Conservation (phyloP, 768 basidiomycete species). For the Hypsizygus marmoreus region DNA sequence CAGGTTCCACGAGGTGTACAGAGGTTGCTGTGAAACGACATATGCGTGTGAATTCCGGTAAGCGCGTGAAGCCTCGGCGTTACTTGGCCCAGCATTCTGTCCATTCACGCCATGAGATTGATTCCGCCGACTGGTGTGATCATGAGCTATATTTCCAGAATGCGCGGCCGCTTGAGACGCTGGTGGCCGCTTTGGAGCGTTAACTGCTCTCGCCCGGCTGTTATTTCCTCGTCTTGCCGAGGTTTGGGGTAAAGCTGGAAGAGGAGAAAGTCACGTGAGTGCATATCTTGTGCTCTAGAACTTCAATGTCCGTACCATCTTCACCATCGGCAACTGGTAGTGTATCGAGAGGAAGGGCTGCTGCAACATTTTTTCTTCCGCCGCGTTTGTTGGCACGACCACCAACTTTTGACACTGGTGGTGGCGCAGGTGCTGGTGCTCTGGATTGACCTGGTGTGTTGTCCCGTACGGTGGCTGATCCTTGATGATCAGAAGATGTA, state of each 20-base stretch:
- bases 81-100: slow-evolving; percentile 36
- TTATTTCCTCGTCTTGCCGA: slow-evolving; percentile 36
- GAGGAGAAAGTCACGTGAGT: slow-evolving; percentile 18
- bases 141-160: slow-evolving; percentile 37
- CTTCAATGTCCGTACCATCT: slow-evolving; percentile 51
- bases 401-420: slow-evolving; percentile 33
- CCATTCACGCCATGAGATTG: slow-evolving; percentile 40
- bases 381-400: slow-evolving; percentile 45
- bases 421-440: slow-evolving; percentile 27
- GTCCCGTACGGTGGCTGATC: slow-evolving; percentile 38
- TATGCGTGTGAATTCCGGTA: slow-evolving; percentile 82
- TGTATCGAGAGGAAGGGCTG: slow-evolving; percentile 29
- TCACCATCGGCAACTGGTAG: slow-evolving; percentile 51
- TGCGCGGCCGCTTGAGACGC: slow-evolving; percentile 29
- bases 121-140: slow-evolving; percentile 52
- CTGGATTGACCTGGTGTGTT: slow-evolving; percentile 41
- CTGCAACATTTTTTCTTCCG: slow-evolving; percentile 38
- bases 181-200: slow-evolving; percentile 43
- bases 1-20: slow-evolving; percentile 85
- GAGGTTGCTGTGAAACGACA: slow-evolving; percentile 74
- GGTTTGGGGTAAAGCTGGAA: slow-evolving; percentile 10
- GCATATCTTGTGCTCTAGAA: background rate
- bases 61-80: slow-evolving; percentile 58
- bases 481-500: slow-evolving; percentile 60
- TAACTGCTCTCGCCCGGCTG: slow-evolving; percentile 41